These are phyloP conservation scores for Nannochloris sp. DNA, from an alignment of 139 green algal species.

Conservation along the genomic window DNA sequence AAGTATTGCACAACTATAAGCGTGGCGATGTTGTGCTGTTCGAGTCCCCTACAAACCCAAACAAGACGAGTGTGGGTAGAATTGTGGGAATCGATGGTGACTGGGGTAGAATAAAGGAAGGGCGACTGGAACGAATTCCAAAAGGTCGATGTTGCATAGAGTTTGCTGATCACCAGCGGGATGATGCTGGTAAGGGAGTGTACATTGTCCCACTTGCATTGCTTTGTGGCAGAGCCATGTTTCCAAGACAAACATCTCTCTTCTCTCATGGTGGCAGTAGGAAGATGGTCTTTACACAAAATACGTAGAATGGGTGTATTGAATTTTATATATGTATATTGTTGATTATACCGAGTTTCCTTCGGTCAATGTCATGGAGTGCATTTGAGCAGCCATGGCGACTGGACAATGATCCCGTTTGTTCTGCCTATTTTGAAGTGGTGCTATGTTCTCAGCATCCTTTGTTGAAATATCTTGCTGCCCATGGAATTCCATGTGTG, in stretches of 20 bases:
- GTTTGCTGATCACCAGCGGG: too few relatives aligned
- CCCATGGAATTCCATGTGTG: not conserved
- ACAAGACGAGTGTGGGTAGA: constrained; percentile 61
- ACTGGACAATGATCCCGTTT: constrained; percentile 3
- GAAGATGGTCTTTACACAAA: too few relatives aligned
- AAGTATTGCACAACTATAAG: constrained; percentile 32
- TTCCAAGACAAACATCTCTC: too few relatives aligned
- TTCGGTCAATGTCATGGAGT: constrained; percentile 8
- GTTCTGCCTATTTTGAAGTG: not conserved
- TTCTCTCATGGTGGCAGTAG: too few relatives aligned
- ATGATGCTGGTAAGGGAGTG: too few relatives aligned
- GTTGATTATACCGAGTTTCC: not conserved
- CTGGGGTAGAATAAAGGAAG: constrained; percentile 30
- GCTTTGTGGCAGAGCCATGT: too few relatives aligned
- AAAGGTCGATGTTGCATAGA: constrained; percentile 13
- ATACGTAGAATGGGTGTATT: too few relatives aligned
- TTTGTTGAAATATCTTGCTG: not conserved
- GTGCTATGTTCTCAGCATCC: not conserved
- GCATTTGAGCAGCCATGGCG: constrained; percentile 1
- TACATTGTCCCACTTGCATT: too few relatives aligned
- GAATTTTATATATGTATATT: not conserved
- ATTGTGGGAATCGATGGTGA: constrained; percentile 74
- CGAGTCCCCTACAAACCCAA: constrained; percentile 59
- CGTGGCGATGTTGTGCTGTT: constrained; percentile 50
- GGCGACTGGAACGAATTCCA: constrained; percentile 31